Conservation (phyloP, 805 yeast genomes). For the Kuraishia hungarica region DNA sequence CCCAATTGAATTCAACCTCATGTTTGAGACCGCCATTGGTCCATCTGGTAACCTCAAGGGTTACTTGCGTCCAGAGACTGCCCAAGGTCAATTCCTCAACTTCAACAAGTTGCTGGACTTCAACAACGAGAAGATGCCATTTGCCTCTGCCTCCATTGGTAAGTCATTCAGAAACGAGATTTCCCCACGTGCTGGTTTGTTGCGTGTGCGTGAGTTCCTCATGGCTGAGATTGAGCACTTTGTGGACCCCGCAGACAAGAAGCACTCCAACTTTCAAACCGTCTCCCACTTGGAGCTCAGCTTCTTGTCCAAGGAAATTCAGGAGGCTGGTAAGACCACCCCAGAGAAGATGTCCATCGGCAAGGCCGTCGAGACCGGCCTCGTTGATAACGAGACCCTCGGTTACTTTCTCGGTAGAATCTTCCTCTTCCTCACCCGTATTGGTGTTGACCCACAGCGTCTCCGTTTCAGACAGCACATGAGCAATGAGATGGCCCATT, state of each 20-base stretch:
- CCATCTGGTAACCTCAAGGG: constrained; percentile 97
- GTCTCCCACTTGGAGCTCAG: constrained; percentile 65
- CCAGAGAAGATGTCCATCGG: constrained; percentile 64
- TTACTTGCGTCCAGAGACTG: constrained; percentile 96
- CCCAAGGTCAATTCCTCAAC: constrained; percentile 98
- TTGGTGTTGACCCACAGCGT: constrained; percentile 81
- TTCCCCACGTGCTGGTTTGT: constrained; percentile 94
- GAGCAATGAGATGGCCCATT: constrained; percentile 99
- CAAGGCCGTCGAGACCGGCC: constrained; percentile 79
- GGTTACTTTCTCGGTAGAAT: constrained; percentile 97
- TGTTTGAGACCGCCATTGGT: constrained; percentile 99
- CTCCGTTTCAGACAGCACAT: constrained; percentile 97
- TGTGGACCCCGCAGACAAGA: constrained; percentile 87
- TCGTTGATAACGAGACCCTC: constrained; percentile 94
- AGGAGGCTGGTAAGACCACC: constrained; percentile 75
- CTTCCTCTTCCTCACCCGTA: constrained; percentile 70
- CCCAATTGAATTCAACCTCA: constrained; percentile 92
- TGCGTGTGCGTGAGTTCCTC: constrained; percentile 96
- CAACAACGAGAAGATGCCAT: constrained; percentile 96
- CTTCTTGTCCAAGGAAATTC: constrained; percentile 82
- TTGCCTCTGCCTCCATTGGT: constrained; percentile 99
- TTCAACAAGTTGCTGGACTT: constrained; percentile 88
- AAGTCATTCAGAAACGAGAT: constrained; percentile 98
- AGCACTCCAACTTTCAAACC: constrained; percentile 71
- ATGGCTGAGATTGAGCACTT: constrained; percentile 99